These are phyloP conservation scores for Nissolia schottii DNA, from an alignment of 306 rosid species.

Conservation along the genomic window DNA sequence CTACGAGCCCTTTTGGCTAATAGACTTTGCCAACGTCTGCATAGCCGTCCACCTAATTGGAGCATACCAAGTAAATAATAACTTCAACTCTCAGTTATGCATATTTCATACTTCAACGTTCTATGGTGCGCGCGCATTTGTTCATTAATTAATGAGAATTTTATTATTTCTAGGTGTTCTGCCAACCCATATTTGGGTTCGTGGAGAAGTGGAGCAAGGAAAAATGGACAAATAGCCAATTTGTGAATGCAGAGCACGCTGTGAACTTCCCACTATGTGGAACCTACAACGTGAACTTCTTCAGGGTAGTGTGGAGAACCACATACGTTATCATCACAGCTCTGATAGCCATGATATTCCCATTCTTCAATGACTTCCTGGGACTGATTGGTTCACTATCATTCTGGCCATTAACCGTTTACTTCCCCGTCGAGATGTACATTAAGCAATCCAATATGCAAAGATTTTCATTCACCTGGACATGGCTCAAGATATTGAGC, in stretches of 20 bases:
- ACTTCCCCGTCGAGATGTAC: constrained; percentile 94
- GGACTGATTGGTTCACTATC: constrained; percentile 86
- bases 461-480: constrained; percentile 74
- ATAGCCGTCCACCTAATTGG: constrained; percentile 85
- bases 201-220: constrained; percentile 48
- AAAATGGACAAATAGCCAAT: constrained; percentile 65
- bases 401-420: constrained; percentile 88
- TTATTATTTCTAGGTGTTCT: constrained; percentile 55
- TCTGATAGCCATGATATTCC: constrained; percentile 81
- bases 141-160: not conserved
- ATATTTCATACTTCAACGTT: not conserved
- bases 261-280: constrained; percentile 55
- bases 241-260: constrained; percentile 47
- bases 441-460: constrained; percentile 64
- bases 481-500: constrained; percentile 78
- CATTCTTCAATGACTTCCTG: constrained; percentile 92
- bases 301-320: constrained; percentile 83
- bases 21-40: constrained; percentile 84
- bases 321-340: constrained; percentile 65
- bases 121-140: not conserved
- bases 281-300: constrained; percentile 42
- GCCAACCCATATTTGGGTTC: constrained; percentile 77
- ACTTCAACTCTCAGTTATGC: not conserved
- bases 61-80: constrained; percentile 72
- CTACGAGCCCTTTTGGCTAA: constrained; percentile 96